Percentiles rank a stretch among this genome's conserved stretches.
phyloP scores from a whole-genome alignment of 495 filamentous ascomycete genomes.

The Penicillium fimorum region DNA sequence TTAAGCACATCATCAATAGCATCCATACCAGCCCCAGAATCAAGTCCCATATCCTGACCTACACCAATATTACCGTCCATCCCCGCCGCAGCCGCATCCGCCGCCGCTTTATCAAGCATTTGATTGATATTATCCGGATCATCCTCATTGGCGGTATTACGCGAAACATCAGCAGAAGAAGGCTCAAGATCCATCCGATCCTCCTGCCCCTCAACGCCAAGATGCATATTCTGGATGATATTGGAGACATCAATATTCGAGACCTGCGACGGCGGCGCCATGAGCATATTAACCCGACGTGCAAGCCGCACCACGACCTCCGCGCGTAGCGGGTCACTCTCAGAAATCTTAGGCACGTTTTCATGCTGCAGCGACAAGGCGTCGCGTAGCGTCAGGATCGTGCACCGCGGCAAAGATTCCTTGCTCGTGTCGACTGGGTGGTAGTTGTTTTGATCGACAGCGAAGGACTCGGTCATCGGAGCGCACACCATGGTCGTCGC shows the following conservation, averaged over 20 bases:
- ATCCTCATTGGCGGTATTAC: conserved; percentile 24
- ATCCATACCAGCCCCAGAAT: conserved; percentile 33
- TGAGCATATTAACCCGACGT: conserved; percentile 67
- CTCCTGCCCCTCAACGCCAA: conserved; percentile 33
- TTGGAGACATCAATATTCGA: conserved; percentile 42
- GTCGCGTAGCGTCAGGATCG: conserved; percentile 61
- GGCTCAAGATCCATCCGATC: conserved; percentile 39
- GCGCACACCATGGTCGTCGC: conserved; percentile 71
- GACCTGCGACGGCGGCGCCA: conserved; percentile 41
- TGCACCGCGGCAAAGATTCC: conserved; percentile 38
- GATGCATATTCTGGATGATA: conserved; percentile 43
- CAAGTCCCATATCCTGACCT: conserved; percentile 34
- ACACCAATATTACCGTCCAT: conserved; percentile 15
- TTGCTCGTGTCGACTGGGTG: conserved; percentile 43
- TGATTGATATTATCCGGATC: conserved; percentile 45
- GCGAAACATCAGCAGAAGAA: conserved; percentile 16
- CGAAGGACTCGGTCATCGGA: conserved; percentile 54
- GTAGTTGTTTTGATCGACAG: conserved; percentile 43
- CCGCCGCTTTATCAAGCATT: conserved; percentile 46
- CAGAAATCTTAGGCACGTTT: conserved; percentile 59
- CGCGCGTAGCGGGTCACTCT: conserved; percentile 59
- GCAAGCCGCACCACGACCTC: conserved; percentile 73
- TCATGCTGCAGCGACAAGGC: conserved; percentile 64
- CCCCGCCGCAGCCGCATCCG: conserved; percentile 29
- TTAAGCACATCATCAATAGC: conserved; percentile 49